A percentile compares a stretch with the other conserved stretches of the same genome.
phyloP scores from a whole-genome alignment of 495 filamentous ascomycete species.

The Penicillium atrosanguineum region DNA sequence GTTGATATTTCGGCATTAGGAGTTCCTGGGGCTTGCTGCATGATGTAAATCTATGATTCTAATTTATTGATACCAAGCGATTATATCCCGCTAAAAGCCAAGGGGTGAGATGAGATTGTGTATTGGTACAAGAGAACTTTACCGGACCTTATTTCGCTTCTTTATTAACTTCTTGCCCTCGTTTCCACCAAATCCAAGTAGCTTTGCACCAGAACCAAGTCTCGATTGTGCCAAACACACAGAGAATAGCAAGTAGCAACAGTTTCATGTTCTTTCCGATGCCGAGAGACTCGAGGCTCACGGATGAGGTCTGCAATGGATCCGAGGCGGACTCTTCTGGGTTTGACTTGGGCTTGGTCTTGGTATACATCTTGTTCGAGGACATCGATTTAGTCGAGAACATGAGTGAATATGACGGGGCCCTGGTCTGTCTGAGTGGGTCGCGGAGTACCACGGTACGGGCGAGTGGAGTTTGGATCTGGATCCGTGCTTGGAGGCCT shows the following conservation, averaged over 20 bases:
- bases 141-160: too few species aligned
- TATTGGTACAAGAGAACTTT: not conserved
- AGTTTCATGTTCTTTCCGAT: constrained; percentile 20
- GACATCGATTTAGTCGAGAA: not conserved
- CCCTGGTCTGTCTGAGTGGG: not conserved
- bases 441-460: not conserved
- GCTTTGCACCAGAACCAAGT: constrained; percentile 73
- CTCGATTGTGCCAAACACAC: constrained; percentile 46
- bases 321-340: constrained; percentile 1
- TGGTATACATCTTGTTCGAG: not conserved
- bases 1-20: too few species aligned
- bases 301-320: not conserved
- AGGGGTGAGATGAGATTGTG: not conserved
- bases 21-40: too few species aligned
- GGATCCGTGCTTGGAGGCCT: not conserved
- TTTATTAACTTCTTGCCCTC: not conserved
- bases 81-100: not conserved
- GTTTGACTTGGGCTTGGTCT: not conserved
- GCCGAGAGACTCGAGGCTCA: constrained; percentile 13
- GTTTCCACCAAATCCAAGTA: constrained; percentile 50
- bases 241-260: constrained; percentile 14
- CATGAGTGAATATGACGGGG: not conserved
- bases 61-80: not conserved
- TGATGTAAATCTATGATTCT: too few species aligned
- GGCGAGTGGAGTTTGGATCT: too few species aligned